Conservation (phyloP, 176 grass and related monocot genomes). For the Canna indica region DNA sequence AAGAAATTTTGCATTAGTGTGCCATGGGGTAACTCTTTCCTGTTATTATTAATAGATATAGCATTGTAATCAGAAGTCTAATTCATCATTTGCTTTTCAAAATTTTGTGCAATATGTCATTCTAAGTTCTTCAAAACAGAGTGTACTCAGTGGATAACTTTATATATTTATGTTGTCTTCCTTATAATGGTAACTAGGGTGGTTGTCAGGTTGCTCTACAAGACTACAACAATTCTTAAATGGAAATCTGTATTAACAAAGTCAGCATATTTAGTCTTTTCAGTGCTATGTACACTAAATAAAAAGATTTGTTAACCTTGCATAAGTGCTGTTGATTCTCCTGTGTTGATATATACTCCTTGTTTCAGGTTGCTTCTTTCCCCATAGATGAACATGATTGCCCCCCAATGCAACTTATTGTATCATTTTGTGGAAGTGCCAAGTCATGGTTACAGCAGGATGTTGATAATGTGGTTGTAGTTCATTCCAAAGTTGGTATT, state of each 20-base stretch:
- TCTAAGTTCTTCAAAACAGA: neutral
- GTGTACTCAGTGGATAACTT: neutral
- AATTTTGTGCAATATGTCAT: neutral
- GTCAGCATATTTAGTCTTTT: neutral
- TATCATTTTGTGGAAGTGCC: slow-evolving; percentile 14
- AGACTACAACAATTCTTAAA: neutral
- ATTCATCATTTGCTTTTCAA: neutral
- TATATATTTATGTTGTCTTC: neutral
- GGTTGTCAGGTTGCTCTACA: neutral
- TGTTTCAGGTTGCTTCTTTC: slow-evolving; percentile 14
- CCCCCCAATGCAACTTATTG: slow-evolving; percentile 11
- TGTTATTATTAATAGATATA: neutral
- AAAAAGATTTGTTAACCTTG: neutral
- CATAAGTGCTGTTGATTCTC: neutral
- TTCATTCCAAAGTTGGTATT: slow-evolving; percentile 16
- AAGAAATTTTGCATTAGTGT: neutral
- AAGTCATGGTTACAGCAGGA: slow-evolving; percentile 12
- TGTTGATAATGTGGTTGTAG: slow-evolving; percentile 9
- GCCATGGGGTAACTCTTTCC: neutral
- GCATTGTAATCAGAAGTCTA: neutral
- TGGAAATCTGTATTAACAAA: neutral
- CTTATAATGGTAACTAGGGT: neutral
- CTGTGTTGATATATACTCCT: neutral
- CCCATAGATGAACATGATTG: slow-evolving; percentile 15
- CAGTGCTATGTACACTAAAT: neutral